These are phyloP conservation scores for Kluyveromyces sp. DNA, from an alignment of 1,139 yeast species.

Conservation along the genomic window DNA sequence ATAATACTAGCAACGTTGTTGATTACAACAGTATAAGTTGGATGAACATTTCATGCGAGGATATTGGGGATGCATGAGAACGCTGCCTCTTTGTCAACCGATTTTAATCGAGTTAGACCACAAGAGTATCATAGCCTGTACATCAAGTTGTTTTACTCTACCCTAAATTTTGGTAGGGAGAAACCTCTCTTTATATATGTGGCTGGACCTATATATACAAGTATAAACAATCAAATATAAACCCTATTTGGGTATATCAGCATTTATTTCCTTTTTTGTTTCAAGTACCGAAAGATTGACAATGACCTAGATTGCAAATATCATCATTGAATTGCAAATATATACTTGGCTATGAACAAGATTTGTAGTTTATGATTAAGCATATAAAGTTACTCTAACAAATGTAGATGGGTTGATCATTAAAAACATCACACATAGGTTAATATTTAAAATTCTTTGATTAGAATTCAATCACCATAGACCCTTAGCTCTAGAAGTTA, in stretches of 20 bases:
- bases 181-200: not conserved
- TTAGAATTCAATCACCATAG: too few species aligned
- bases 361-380: constrained; percentile 3
- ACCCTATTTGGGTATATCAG: too few species aligned
- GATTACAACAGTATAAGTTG: constrained; percentile 5
- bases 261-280: not conserved
- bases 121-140: too few species aligned
- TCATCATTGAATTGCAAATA: constrained; percentile 4
- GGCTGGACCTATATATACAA: not conserved
- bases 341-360: constrained; percentile 7
- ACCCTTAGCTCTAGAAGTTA: too few species aligned
- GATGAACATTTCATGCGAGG: constrained; percentile 11
- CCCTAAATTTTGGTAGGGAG: too few species aligned
- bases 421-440: constrained; percentile 4
- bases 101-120: too few species aligned
- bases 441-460: too few species aligned
- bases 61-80: constrained; percentile 3
- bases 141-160: too few species aligned
- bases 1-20: not conserved
- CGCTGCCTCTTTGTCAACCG: too few species aligned
- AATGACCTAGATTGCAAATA: not conserved
- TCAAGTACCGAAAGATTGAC: not conserved
- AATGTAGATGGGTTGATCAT: constrained; percentile 6
- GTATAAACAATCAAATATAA: too few species aligned
- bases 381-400: constrained; percentile 2